These are phyloP conservation scores for Debaryomyces castellii DNA, from an alignment of 805 yeast species.

Conservation along the genomic window DNA sequence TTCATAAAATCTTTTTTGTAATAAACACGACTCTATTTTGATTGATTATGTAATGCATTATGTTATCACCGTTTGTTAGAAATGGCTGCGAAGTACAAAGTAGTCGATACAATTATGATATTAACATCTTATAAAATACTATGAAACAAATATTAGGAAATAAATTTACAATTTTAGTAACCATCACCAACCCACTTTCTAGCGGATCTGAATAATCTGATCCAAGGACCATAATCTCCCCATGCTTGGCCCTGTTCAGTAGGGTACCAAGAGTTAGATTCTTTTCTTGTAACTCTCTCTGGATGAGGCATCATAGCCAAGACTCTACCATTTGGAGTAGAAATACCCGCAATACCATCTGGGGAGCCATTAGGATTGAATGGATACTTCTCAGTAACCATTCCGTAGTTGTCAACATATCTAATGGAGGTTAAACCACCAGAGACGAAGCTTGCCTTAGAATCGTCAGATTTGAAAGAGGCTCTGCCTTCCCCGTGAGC, in stretches of 20 bases:
- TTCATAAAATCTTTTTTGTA: background rate
- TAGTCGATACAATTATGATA: background rate
- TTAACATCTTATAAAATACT: background rate
- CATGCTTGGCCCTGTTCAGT: conserved; percentile 54
- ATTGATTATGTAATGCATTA: background rate
- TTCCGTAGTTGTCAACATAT: conserved; percentile 90
- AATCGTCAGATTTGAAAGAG: conserved; percentile 50
- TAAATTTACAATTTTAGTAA: conserved; percentile 5
- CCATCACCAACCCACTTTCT: conserved; percentile 82
- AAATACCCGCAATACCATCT: conserved; percentile 88
- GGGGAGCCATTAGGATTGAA: conserved; percentile 97
- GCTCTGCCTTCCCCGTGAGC: conserved; percentile 99
- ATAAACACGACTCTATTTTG: background rate
- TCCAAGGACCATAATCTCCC: conserved; percentile 94
- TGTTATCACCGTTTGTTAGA: no score
- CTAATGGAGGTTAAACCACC: conserved; percentile 64
- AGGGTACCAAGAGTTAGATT: conserved; percentile 91
- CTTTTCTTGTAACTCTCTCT: conserved; percentile 87
- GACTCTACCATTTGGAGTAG: conserved; percentile 89
- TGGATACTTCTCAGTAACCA: conserved; percentile 79
- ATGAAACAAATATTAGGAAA: background rate
- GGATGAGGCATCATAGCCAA: conserved; percentile 99
- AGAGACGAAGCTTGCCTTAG: conserved; percentile 46
- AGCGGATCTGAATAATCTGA: conserved; percentile 86
- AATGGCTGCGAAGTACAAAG: no score